Base-by-base conservation (phyloP, 225 moss, liverwort and hornwort genomes). In the Physcomitrellopsis africana region DNA sequence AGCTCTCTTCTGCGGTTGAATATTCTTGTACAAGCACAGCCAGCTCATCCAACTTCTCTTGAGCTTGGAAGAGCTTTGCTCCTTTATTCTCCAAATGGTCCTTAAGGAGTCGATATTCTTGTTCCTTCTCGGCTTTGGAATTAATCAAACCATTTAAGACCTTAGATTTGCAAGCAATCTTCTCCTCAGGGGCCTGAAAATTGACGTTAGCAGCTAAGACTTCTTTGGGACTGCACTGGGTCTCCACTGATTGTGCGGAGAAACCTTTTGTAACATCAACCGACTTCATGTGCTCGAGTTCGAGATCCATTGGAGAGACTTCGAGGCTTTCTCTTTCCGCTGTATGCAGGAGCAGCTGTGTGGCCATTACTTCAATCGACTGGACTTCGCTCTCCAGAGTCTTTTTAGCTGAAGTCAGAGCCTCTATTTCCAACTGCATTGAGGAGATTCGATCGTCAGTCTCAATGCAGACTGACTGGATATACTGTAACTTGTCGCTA, bases 1-100 rank as follows among this genome's bases (percentile, higher is more conserved):
- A 87, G 22, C 74, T 64, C 48, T 81, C 77, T 65, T 84, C 87
- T 37, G 77, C 62, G 17, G 53, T 44, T 1, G 79, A 84, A 53
- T 84, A 84, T 32, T 77, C 79, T 27, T 87, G 84, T 78, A 87
- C 81, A 76, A 60, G 74, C 67, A 82, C 81, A 44, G 71, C 57
- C 57, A 87, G 60, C 67, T 81, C 84, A 79, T 87, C 79, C 70
- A 87, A 59, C 77, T 87, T 84, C 49, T 68, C 79, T 64, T 87
- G 87, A 54, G 84, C 73, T 76, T 84, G 69, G 67, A 52, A 45
- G 43, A 65, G 73, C 3, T 63, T 76, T 58, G 41, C 79, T 44
- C 74, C 44, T 5, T 81, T 67, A 12, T 19, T 70, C 79, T 79
- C 84, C 79, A 80, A 54, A 0, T 68, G 76, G 57, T 68, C 64